Percentiles rank a stretch among this genome's conserved stretches.
Evolutionary conservation across 148 eudicot species (phyloP).

Genomic region (Euryodendron excelsum): DNA sequence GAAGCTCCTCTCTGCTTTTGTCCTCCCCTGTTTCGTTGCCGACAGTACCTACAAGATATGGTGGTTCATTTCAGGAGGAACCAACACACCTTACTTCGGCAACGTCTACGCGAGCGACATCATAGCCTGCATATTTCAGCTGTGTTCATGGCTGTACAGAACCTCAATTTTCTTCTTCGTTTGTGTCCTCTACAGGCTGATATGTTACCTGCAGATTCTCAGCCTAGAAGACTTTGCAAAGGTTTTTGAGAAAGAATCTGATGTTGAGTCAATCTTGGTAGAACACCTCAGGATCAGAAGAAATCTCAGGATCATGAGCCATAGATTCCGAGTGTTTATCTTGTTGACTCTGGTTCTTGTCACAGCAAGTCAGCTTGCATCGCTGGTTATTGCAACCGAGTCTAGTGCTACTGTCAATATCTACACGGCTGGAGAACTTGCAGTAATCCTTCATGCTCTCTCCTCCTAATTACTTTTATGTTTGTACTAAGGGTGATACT

Average conservation of each 20-base stretch:
- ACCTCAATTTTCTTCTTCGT: constrained; percentile 69
- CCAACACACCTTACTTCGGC: constrained; percentile 50
- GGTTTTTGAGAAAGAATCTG: constrained; percentile 65
- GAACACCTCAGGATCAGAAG: constrained; percentile 80
- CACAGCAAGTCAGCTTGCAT: constrained; percentile 73
- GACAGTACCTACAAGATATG: constrained; percentile 74
- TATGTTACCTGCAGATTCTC: constrained; percentile 79
- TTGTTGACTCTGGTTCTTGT: constrained; percentile 55
- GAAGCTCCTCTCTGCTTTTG: constrained; percentile 61
- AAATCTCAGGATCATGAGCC: constrained; percentile 73
- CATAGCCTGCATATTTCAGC: constrained; percentile 55
- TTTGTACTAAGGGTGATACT: no score
- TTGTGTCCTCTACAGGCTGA: constrained; percentile 70
- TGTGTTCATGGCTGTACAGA: constrained; percentile 81
- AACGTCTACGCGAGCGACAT: constrained; percentile 48
- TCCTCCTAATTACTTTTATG: no score
- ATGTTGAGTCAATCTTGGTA: constrained; percentile 55
- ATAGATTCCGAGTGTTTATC: constrained; percentile 73
- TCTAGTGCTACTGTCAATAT: constrained; percentile 45
- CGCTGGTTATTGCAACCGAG: constrained; percentile 67
- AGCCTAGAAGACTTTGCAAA: constrained; percentile 75
- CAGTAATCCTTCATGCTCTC: constrained; percentile 38
- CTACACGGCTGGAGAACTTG: constrained; percentile 76
- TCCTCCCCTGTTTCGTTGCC: constrained; percentile 62
- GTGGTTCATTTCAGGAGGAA: constrained; percentile 85